Percentiles rank a stretch among this genome's conserved stretches.
These are phyloP conservation scores for Chlorella sorokiniana DNA, from an alignment of 139 green algal species.

Conservation along the genomic window DNA sequence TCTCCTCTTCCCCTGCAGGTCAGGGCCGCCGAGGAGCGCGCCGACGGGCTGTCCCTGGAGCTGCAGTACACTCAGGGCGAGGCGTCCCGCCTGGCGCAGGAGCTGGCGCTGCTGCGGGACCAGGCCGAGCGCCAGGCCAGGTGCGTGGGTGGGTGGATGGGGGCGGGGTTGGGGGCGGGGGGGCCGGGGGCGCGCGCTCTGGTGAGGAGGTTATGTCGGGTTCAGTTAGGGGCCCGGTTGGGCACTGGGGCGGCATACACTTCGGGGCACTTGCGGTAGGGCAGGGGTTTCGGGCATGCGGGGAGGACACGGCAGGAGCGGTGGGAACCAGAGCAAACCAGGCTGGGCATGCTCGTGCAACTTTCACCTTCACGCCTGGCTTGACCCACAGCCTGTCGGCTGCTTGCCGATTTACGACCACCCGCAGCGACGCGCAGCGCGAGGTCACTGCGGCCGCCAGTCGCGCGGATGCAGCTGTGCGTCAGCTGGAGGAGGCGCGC, in stretches of 20 bases:
- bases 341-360: too few species aligned
- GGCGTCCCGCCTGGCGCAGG: constrained; percentile 12
- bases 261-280: too few species aligned
- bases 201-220: too few species aligned
- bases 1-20: constrained; percentile 3
- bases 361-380: too few species aligned
- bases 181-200: not conserved
- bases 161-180: not conserved
- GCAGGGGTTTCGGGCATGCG: too few species aligned
- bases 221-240: too few species aligned
- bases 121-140: not conserved
- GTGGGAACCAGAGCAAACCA: too few species aligned
- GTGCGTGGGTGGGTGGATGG: not conserved
- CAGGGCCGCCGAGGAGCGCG: constrained; percentile 30
- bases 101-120: constrained; percentile 20
- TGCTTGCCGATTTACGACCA: not conserved
- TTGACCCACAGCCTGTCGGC: not conserved
- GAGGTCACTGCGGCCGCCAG: not conserved
- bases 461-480: not conserved
- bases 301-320: too few species aligned
- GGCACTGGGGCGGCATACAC: too few species aligned
- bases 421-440: constrained; percentile 10
- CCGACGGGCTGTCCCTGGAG: constrained; percentile 38
- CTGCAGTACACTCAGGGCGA: constrained; percentile 43
- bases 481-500: constrained; percentile 8